phyloP scores from a whole-genome alignment of 2,329 filamentous ascomycete species.

The Neonectria magnoliae region DNA sequence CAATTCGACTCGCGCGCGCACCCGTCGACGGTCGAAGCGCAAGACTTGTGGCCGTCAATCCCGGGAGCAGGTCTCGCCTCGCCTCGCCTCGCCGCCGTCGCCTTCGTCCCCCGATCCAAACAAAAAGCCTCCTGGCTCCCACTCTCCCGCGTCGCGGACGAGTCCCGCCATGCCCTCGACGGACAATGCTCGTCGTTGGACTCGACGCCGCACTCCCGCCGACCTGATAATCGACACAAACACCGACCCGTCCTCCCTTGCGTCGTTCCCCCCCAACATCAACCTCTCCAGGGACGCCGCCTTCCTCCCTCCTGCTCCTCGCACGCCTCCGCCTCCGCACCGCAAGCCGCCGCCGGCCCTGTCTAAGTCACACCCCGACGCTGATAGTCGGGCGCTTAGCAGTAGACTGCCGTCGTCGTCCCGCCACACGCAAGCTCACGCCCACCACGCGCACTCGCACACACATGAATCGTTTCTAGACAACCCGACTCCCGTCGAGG shows the following conservation, averaged over 20 bases:
- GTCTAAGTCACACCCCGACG: constrained; percentile 38
- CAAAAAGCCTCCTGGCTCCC: constrained; percentile 33
- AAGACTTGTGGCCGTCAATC: constrained; percentile 38
- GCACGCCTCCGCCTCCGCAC: constrained; percentile 36
- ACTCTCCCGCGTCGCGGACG: constrained; percentile 23
- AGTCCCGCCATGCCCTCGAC: constrained; percentile 34
- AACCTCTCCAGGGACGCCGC: constrained; percentile 31
- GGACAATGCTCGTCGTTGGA: constrained; percentile 41
- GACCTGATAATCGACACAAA: constrained; percentile 42
- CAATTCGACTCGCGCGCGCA: constrained; percentile 31
- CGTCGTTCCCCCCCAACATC: constrained; percentile 19
- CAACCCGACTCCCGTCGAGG: constrained; percentile 44
- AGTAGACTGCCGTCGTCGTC: constrained; percentile 32
- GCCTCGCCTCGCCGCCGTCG: constrained; percentile 15
- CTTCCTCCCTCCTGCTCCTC: constrained; percentile 21
- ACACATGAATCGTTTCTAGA: constrained; percentile 45
- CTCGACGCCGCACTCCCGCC: constrained; percentile 37
- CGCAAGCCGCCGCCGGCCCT: constrained; percentile 23
- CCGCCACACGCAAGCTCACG: constrained; percentile 17
- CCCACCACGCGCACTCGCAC: background rate
- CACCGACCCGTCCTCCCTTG: constrained; percentile 34
- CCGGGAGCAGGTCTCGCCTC: constrained; percentile 28
- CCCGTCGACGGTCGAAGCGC: constrained; percentile 20
- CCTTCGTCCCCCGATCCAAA: constrained; percentile 27
- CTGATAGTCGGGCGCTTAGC: constrained; percentile 40